Base-by-base conservation (phyloP, 768 basidiomycete species). In the Melanogaster broomeanus region DNA sequence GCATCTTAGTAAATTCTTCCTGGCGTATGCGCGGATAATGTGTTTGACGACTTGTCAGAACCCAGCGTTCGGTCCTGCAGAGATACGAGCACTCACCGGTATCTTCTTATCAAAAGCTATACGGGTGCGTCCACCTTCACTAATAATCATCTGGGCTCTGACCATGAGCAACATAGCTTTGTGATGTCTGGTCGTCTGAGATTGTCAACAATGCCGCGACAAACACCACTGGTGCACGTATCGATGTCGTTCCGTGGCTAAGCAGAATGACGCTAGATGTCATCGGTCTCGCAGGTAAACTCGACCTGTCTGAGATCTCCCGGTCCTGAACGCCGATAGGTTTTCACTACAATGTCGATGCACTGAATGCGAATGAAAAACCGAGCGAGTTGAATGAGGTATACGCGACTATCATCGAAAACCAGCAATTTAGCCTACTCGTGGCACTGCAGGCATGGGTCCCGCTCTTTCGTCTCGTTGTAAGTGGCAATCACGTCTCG, bases 381-480 rank as follows among this genome's bases (percentile, higher is more conserved):
- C 56, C 57, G 15, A 67, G 68, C 40, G 71, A 71, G 19, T 59
- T 72, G 2, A 61, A 60, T 49, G 46, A 58, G 16, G 70, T 72
- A 2, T 65, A 76, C 33, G 45, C 63, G 22, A 64, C 54, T 2
- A 53, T 74, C 16, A 49, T 68, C 27, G 31, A 38, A 4, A 19
- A 45, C 5, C 47, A 39, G 19, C 21, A 22, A 4, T 9, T 48
- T 47, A 18, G 51, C 40, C 2, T 68, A 57, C 38, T 77, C 18
- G 55, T 67, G 6, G 18, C 76, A 2, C 42, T 78, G 18, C 69
- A 73, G 52, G 52, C 56, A 3, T 4, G 71, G 13, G 44, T 77
- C 39, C 77, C 77, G 2, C 45, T 60, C 10, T 56, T 79, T 2
- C 69, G 75, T 22, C 60, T 59, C 33, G 49, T 81, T 10, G 79